These are phyloP conservation scores for Stachybotrys chartarum DNA, from an alignment of 2,329 filamentous ascomycete genomes.

Conservation along the genomic window DNA sequence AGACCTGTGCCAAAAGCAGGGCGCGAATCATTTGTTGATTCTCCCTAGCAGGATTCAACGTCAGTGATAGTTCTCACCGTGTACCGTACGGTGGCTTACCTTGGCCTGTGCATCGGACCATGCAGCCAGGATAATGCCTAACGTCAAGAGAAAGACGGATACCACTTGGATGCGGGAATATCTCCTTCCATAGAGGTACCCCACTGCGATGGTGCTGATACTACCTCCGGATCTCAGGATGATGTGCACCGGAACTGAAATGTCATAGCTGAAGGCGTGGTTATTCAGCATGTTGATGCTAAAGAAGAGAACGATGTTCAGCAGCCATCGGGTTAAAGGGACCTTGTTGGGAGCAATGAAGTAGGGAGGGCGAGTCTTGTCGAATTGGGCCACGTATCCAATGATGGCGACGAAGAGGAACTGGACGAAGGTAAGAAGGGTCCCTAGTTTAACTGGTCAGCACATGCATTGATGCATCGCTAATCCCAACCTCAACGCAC, in stretches of 20 bases:
- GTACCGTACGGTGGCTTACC: constrained; percentile 36
- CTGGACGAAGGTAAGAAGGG: constrained; percentile 82
- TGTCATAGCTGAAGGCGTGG: constrained; percentile 93
- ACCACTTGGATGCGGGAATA: constrained; percentile 76
- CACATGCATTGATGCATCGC: constrained; percentile 1
- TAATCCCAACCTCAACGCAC: constrained; percentile 34
- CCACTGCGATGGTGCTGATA: constrained; percentile 91
- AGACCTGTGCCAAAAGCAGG: constrained; percentile 57
- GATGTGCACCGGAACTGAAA: constrained; percentile 94
- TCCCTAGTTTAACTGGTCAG: constrained; percentile 43
- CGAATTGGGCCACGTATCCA: constrained; percentile 70
- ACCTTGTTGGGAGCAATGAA: constrained; percentile 73
- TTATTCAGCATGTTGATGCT: constrained; percentile 95
- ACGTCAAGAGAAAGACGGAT: constrained; percentile 74
- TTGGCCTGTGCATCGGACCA: constrained; percentile 85
- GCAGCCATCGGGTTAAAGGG: constrained; percentile 74
- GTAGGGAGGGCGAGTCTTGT: constrained; percentile 57
- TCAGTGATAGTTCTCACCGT: background rate
- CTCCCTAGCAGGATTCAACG: constrained; percentile 7
- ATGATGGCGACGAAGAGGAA: constrained; percentile 77
- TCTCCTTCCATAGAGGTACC: constrained; percentile 75
- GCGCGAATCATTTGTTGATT: constrained; percentile 9
- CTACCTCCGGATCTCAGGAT: constrained; percentile 92
- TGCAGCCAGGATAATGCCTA: constrained; percentile 81
- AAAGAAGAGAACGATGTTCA: constrained; percentile 89